Conservation (phyloP, 306 rosid species). For the Clitoria ternatea region DNA sequence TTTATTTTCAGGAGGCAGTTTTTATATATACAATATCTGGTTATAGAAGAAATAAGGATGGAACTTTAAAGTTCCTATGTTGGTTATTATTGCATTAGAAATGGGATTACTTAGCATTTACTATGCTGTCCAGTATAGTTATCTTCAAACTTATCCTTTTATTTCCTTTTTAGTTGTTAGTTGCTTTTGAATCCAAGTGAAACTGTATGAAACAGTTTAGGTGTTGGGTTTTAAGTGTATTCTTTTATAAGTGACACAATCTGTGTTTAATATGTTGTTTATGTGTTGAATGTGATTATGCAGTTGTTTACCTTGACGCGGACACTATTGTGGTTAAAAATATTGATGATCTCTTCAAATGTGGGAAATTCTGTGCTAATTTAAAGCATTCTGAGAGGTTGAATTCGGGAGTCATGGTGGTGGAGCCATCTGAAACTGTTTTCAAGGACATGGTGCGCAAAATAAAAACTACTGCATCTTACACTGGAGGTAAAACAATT, state of each 20-base stretch:
- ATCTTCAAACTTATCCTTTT: neutral
- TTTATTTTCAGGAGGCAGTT: neutral
- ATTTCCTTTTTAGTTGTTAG: neutral
- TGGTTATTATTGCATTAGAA: neutral
- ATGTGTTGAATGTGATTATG: constrained; percentile 28
- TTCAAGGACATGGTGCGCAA: constrained; percentile 90
- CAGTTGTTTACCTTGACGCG: constrained; percentile 98
- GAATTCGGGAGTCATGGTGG: constrained; percentile 98
- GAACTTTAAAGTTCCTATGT: neutral
- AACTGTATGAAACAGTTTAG: neutral
- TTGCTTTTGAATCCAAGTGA: neutral
- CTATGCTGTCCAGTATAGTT: neutral
- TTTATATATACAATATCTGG: neutral
- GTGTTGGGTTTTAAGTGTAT: neutral
- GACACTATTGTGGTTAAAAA: constrained; percentile 87
- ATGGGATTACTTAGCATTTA: neutral
- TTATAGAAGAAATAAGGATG: neutral
- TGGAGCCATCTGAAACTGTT: constrained; percentile 76
- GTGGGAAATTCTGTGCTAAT: constrained; percentile 90
- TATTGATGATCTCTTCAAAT: constrained; percentile 92
- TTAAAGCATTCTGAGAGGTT: constrained; percentile 99
- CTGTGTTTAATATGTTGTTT: constrained; percentile 17
- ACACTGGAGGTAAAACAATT: constrained; percentile 74
- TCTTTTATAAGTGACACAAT: neutral
- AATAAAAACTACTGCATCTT: constrained; percentile 66